Evolutionary conservation across 208 protist genomes (phyloP).

Genomic region (Leishmania gerbilli): DNA sequence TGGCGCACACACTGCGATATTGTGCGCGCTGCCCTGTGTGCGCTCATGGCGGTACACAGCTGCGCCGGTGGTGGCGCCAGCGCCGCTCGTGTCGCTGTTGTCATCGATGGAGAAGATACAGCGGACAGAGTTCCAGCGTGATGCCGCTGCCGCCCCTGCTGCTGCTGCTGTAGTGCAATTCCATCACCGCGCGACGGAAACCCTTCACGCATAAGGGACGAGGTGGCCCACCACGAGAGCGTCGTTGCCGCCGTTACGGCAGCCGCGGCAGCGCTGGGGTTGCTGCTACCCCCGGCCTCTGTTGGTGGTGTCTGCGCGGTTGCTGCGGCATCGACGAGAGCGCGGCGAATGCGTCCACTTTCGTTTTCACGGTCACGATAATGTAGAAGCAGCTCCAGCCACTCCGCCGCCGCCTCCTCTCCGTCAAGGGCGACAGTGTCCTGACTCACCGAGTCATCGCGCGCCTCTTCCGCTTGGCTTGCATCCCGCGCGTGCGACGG

Average conservation of each 20-base stretch:
- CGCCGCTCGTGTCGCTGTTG: background rate
- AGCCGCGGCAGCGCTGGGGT: background rate
- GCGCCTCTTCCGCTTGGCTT: background rate
- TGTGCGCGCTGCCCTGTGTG: background rate
- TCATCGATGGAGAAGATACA: background rate
- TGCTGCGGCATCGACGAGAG: background rate
- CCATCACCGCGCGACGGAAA: background rate
- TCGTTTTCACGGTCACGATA: slow-evolving; percentile 46
- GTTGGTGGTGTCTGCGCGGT: background rate
- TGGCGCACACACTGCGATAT: slow-evolving; percentile 15
- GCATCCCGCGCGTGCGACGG: background rate
- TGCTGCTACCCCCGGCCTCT: background rate
- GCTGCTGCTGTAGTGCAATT: background rate
- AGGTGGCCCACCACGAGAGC: slow-evolving; percentile 28
- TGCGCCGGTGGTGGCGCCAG: slow-evolving; percentile 6
- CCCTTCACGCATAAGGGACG: slow-evolving; percentile 15
- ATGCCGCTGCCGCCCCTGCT: background rate
- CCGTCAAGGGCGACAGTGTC: background rate
- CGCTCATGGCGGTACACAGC: slow-evolving; percentile 22
- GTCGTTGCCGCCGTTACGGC: background rate
- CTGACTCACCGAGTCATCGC: background rate
- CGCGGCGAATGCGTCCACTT: slow-evolving; percentile 14
- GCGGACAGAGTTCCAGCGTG: background rate
- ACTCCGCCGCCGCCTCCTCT: slow-evolving; percentile 28
- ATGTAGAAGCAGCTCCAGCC: slow-evolving; percentile 38